phyloP scores from a whole-genome alignment of 2,329 filamentous ascomycete genomes.

The Tolypocladium ophioglossoides region DNA sequence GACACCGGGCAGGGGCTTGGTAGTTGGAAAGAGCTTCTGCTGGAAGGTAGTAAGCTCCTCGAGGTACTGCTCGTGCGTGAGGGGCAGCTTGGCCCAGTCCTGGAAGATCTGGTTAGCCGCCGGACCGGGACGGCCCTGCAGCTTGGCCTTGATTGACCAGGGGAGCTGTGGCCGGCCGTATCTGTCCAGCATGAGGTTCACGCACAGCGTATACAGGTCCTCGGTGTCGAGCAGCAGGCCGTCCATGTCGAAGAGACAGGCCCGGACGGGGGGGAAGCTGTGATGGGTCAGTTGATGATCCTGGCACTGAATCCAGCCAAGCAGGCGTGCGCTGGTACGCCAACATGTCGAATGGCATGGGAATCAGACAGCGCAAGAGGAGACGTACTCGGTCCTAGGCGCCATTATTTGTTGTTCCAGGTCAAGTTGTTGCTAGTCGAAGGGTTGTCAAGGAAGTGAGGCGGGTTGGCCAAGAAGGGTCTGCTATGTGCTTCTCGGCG shows the following conservation, averaged over 20 bases:
- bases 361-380: background rate
- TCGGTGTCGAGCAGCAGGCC: constrained; percentile 90
- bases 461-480: background rate
- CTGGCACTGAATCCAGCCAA: background rate
- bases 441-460: background rate
- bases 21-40: constrained; percentile 57
- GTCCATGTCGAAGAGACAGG: constrained; percentile 98
- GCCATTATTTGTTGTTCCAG: constrained; percentile 23
- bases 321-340: background rate
- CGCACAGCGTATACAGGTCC: constrained; percentile 74
- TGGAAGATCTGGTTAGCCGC: constrained; percentile 47
- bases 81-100: constrained; percentile 78
- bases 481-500: background rate
- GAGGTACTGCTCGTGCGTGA: constrained; percentile 58
- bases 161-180: constrained; percentile 68
- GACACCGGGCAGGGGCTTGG: constrained; percentile 73
- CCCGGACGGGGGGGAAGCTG: constrained; percentile 70
- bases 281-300: background rate
- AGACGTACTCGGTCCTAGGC: constrained; percentile 32
- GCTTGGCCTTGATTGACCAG: constrained; percentile 86
- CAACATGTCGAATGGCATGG: background rate
- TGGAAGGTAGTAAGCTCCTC: constrained; percentile 53
- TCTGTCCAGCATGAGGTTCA: constrained; percentile 70
- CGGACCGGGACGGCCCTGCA: constrained; percentile 51
- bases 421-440: background rate